A percentile compares a stretch with the other conserved stretches of the same genome.
Evolutionary conservation across 73 alveolate genomes (phyloP).

Genomic region (Breviolum minutum): DNA sequence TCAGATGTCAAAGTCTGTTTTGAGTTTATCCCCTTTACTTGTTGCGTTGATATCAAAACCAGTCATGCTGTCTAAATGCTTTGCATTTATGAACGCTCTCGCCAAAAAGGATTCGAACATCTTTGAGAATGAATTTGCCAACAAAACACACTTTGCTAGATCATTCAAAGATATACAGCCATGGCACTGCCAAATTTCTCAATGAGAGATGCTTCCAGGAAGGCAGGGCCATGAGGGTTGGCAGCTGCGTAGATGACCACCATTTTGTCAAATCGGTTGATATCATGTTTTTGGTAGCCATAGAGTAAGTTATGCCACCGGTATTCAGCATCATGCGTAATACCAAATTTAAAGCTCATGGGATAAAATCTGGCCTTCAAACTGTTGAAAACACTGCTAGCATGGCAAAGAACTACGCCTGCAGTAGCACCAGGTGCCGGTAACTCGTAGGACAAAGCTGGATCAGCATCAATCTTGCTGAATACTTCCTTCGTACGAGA

Average conservation of each 20-base stretch:
- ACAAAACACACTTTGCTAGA: too few relatives aligned
- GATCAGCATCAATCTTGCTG: not conserved
- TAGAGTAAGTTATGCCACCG: not conserved
- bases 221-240: slow-evolving; percentile 6
- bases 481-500: not conserved
- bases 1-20: not conserved
- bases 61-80: too few relatives aligned
- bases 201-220: slow-evolving; percentile 4
- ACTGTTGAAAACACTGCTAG: not conserved
- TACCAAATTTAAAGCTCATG: not conserved
- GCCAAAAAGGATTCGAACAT: not conserved
- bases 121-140: not conserved
- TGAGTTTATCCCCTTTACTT: too few relatives aligned
- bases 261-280: not conserved
- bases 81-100: too few relatives aligned
- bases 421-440: not conserved
- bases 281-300: not conserved
- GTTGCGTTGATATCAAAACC: too few relatives aligned
- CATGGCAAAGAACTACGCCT: not conserved
- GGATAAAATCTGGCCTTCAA: not conserved
- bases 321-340: not conserved
- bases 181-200: not conserved
- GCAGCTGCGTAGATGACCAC: not conserved
- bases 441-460: not conserved
- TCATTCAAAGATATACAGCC: not conserved